A percentile compares a stretch with the other conserved stretches of the same genome.
Conservation (phyloP, 1,284 basidiomycete species). For the Sphaerobolus stellatus region DNA sequence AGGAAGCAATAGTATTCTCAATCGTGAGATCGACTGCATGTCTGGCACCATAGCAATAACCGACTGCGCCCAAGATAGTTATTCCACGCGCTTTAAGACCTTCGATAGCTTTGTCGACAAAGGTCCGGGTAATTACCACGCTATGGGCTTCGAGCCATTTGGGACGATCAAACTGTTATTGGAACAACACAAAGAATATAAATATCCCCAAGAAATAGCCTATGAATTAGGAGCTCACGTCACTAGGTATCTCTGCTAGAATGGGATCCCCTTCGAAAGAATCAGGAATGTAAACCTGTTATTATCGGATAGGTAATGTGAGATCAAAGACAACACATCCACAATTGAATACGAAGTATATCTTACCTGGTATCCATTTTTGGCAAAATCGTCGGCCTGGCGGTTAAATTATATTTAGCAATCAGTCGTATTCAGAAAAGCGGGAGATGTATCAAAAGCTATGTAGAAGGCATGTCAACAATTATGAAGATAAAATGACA, state of each 20-base stretch:
- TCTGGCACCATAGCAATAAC: conserved; percentile 16
- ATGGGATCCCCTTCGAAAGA: conserved; percentile 15
- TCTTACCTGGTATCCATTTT: conserved; percentile 15
- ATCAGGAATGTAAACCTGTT: conserved; percentile 16
- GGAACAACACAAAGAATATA: background rate
- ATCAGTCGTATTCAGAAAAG: background rate
- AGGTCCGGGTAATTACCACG: background rate
- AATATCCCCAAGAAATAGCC: background rate
- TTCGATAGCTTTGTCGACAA: conserved; percentile 7
- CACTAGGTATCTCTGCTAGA: conserved; percentile 4
- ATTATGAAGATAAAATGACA: no score
- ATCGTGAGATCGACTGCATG: conserved; percentile 24
- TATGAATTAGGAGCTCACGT: background rate
- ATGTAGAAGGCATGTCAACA: background rate
- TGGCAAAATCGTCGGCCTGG: conserved; percentile 15
- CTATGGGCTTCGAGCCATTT: conserved; percentile 11
- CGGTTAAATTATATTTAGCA: background rate
- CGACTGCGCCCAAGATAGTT: conserved; percentile 14
- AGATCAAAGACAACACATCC: background rate
- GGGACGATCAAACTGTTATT: conserved; percentile 9
- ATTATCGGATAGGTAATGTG: background rate
- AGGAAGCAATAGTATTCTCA: conserved; percentile 21
- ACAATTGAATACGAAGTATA: background rate
- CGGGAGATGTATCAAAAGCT: background rate
- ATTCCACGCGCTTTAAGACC: conserved; percentile 13